Percentiles rank a stretch among this genome's conserved stretches.
These are phyloP conservation scores for Salisapilia sapeloensis DNA, from an alignment of 352 stramenopile genomes.

Conservation along the genomic window DNA sequence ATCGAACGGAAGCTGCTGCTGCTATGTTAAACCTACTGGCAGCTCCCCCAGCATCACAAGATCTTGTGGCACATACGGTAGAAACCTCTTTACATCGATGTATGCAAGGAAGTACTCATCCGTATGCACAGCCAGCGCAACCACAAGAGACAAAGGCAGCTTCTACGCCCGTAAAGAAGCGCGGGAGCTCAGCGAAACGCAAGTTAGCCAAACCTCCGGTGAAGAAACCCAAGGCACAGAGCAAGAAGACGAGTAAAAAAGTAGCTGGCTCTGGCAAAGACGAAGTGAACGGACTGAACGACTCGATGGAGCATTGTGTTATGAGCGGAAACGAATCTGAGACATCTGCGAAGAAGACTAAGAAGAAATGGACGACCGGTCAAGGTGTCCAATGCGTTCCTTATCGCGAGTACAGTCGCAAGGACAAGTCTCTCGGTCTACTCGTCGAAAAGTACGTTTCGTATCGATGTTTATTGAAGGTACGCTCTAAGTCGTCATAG, in stretches of 20 bases:
- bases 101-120: slow-evolving; percentile 1
- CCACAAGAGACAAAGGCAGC: slow-evolving; percentile 16
- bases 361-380: slow-evolving; percentile 9
- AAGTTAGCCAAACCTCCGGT: too few species aligned
- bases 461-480: background rate
- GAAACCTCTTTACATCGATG: slow-evolving; percentile 1
- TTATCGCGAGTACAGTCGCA: slow-evolving; percentile 77
- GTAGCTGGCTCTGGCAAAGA: slow-evolving; percentile 4
- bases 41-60: slow-evolving; percentile 8
- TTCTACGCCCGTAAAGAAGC: slow-evolving; percentile 38
- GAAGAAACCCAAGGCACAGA: slow-evolving; percentile 23
- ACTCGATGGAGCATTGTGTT: slow-evolving; percentile 1
- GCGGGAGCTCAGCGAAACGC: slow-evolving; percentile 11
- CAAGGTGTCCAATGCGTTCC: slow-evolving; percentile 34
- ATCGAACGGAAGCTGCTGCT: slow-evolving; percentile 52
- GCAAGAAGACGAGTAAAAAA: slow-evolving; percentile 18
- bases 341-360: slow-evolving; percentile 4
- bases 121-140: slow-evolving; percentile 3
- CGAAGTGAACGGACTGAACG: slow-evolving; percentile 3
- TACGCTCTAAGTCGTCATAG: slow-evolving; percentile 7
- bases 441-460: slow-evolving; percentile 72
- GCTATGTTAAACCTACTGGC: slow-evolving; percentile 69
- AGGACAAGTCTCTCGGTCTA: slow-evolving; percentile 73
- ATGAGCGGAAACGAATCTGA: slow-evolving; percentile 2
- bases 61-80: slow-evolving; percentile 3